Conservation (phyloP, 1,139 yeast genomes). For the Taiozyma onychis region DNA sequence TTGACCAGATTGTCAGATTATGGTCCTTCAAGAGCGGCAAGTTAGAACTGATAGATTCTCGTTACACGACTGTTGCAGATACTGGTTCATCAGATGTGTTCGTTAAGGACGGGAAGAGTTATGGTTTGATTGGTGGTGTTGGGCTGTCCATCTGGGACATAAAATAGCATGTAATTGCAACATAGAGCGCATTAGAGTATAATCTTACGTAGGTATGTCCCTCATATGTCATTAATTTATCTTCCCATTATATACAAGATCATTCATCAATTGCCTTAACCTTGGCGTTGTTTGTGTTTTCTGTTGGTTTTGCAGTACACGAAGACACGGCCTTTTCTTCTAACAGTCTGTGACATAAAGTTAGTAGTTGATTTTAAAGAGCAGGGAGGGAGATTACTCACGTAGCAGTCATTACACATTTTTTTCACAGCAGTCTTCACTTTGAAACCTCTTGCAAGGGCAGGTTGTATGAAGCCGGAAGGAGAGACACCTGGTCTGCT, state of each 20-base stretch:
- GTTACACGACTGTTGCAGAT: conserved; percentile 82
- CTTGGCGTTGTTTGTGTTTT: conserved; percentile 96
- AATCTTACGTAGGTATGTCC: neutral
- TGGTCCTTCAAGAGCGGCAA: conserved; percentile 44
- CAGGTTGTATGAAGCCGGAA: conserved; percentile 23
- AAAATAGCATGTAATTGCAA: conserved; percentile 2
- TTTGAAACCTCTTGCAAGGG: conserved; percentile 50
- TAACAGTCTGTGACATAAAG: conserved; percentile 45
- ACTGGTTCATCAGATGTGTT: conserved; percentile 65
- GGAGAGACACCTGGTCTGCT: conserved; percentile 9
- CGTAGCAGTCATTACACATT: conserved; percentile 86
- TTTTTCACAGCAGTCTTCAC: conserved; percentile 83
- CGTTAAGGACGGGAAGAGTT: conserved; percentile 20
- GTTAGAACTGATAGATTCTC: conserved; percentile 36
- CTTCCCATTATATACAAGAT: neutral
- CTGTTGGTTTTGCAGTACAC: conserved; percentile 91
- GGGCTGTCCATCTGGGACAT: conserved; percentile 55
- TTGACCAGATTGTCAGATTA: conserved; percentile 68
- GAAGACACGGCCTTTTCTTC: conserved; percentile 90
- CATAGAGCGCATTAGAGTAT: neutral
- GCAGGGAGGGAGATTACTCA: conserved; percentile 10
- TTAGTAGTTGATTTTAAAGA: conserved; percentile 1
- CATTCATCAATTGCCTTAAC: conserved; percentile 34
- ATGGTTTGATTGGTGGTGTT: conserved; percentile 62
- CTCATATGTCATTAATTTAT: neutral